A percentile compares a stretch with the other conserved stretches of the same genome.
phyloP scores from a whole-genome alignment of 1,284 basidiomycete genomes.

The Puccinia triticina region DNA sequence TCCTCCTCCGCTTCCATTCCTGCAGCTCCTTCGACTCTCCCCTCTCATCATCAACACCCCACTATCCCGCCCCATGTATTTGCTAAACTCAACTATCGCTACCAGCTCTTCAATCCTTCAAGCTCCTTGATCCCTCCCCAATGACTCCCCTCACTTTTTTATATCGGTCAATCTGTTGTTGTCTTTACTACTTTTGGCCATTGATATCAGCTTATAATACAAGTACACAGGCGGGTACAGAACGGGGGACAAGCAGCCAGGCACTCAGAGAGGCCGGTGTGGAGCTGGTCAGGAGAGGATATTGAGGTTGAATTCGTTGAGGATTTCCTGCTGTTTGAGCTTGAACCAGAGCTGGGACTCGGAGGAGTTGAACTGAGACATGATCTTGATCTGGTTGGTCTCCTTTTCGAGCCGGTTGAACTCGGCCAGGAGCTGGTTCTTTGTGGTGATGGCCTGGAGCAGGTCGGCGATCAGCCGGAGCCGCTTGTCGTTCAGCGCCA shows the following conservation, averaged over 20 bases:
- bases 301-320: constrained; percentile 24
- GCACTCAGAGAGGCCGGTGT: neutral
- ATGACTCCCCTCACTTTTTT: too few species aligned
- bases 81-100: constrained; percentile 12
- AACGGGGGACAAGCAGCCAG: neutral
- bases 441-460: neutral
- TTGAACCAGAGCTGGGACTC: constrained; percentile 32
- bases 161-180: too few species aligned
- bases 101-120: constrained; percentile 2
- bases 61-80: constrained; percentile 11
- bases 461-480: neutral
- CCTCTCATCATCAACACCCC: neutral
- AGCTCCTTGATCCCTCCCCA: neutral
- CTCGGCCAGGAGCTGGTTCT: neutral
- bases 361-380: neutral
- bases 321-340: constrained; percentile 35
- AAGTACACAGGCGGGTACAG: too few species aligned
- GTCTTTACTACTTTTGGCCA: too few species aligned
- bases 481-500: neutral
- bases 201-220: too few species aligned
- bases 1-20: neutral
- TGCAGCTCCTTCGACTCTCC: neutral
- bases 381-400: constrained; percentile 29
- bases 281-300: constrained; percentile 2
- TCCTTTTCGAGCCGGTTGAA: constrained; percentile 1